Evolutionary conservation across 2,329 filamentous ascomycete species (phyloP).

Genomic region (Calycina marina): DNA sequence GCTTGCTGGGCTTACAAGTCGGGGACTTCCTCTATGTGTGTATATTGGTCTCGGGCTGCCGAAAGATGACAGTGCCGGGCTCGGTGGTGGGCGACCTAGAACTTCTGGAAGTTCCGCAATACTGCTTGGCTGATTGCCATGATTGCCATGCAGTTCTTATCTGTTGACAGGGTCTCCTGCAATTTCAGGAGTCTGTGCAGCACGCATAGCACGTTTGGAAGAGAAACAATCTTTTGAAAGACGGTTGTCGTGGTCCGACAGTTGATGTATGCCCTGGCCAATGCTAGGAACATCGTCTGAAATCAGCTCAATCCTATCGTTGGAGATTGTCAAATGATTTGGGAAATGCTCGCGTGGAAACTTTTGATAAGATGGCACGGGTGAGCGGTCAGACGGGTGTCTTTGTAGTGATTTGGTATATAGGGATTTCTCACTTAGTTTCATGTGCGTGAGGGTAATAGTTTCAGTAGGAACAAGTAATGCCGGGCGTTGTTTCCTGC

Average conservation of each 20-base stretch:
- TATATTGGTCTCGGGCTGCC: too few species aligned
- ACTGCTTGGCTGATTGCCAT: too few species aligned
- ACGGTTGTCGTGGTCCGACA: background rate
- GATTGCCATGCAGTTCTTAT: too few species aligned
- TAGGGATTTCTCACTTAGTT: background rate
- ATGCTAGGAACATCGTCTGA: background rate
- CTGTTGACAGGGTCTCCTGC: background rate
- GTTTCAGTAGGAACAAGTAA: background rate
- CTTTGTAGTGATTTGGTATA: background rate
- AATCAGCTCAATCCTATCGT: background rate
- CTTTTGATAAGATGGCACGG: background rate
- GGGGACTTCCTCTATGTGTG: too few species aligned
- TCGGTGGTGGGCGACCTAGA: too few species aligned
- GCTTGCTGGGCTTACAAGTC: too few species aligned
- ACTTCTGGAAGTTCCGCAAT: too few species aligned
- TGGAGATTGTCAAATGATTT: background rate
- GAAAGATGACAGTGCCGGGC: too few species aligned
- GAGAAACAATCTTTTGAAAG: background rate
- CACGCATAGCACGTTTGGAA: background rate
- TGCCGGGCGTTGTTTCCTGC: background rate
- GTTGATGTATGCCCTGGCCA: background rate
- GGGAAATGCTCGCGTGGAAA: background rate
- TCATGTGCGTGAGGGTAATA: background rate
- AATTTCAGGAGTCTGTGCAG: background rate
- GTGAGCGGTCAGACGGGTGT: background rate